These are phyloP conservation scores for Beauveria caledonica DNA, from an alignment of 2,329 filamentous ascomycete species.

Conservation along the genomic window DNA sequence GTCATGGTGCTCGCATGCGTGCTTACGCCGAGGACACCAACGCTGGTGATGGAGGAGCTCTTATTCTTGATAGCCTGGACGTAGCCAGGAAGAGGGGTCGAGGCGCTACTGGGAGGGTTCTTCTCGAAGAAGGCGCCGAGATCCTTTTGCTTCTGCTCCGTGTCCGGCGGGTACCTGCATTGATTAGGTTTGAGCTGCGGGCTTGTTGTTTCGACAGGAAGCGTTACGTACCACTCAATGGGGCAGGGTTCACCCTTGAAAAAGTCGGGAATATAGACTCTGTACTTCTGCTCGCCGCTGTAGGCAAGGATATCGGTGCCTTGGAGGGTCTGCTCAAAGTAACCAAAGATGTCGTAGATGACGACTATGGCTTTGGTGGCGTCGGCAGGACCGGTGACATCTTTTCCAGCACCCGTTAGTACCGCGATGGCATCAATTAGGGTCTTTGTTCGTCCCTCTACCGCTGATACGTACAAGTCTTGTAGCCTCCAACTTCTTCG, in stretches of 20 bases:
- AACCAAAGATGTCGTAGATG: constrained; percentile 56
- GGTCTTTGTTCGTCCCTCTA: no score
- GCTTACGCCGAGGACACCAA: constrained; percentile 53
- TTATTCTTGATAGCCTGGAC: constrained; percentile 43
- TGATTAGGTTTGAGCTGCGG: background rate
- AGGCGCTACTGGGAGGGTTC: constrained; percentile 38
- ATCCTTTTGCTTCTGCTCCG: constrained; percentile 52
- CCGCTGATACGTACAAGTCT: constrained; percentile 34
- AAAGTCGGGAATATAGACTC: constrained; percentile 87
- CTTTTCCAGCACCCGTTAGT: constrained; percentile 20
- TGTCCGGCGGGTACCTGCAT: constrained; percentile 53
- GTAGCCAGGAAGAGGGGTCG: constrained; percentile 44
- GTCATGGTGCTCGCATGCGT: background rate
- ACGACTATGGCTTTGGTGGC: constrained; percentile 44
- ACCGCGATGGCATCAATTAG: background rate
- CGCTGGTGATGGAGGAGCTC: constrained; percentile 47
- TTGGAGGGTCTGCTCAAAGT: constrained; percentile 62
- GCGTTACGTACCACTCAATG: constrained; percentile 37
- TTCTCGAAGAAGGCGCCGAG: constrained; percentile 51
- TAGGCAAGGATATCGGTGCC: constrained; percentile 59
- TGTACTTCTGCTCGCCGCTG: constrained; percentile 57
- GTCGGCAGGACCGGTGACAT: constrained; percentile 39
- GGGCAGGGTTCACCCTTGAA: constrained; percentile 65
- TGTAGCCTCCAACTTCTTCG: constrained; percentile 46
- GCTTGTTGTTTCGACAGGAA: background rate